These are phyloP conservation scores for Nepenthes alata DNA, from an alignment of 179 eudicot species.

Conservation along the genomic window DNA sequence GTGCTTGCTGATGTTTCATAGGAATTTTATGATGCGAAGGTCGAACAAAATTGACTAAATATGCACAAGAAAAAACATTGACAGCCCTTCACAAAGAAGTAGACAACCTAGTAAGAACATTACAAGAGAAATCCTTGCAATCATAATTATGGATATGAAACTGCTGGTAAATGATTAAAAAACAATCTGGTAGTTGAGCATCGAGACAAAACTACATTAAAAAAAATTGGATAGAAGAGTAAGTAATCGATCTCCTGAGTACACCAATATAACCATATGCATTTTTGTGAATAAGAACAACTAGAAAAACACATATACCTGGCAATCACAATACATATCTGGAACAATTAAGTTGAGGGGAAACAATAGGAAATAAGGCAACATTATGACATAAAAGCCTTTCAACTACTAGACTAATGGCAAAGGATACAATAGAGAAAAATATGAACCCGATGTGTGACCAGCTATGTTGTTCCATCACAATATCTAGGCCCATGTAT, in stretches of 20 bases:
- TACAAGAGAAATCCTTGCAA: background rate
- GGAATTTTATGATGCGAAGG: conserved; percentile 82
- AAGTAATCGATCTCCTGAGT: background rate
- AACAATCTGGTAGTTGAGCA: too few relatives aligned
- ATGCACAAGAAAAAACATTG: conserved; percentile 90
- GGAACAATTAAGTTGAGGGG: conserved; percentile 39
- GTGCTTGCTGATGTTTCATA: conserved; percentile 88
- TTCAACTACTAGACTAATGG: conserved; percentile 4
- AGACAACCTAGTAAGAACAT: conserved; percentile 4
- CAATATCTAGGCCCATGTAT: conserved; percentile 99
- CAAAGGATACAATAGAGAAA: conserved; percentile 95
- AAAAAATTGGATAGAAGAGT: background rate
- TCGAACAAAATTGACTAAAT: conserved; percentile 76
- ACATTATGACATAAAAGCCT: conserved; percentile 1
- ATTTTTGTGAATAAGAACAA: background rate
- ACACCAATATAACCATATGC: too few relatives aligned
- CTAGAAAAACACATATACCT: conserved; percentile 34
- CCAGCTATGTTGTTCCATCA: conserved; percentile 98
- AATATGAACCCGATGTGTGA: conserved; percentile 92
- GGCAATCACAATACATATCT: conserved; percentile 46
- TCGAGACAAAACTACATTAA: background rate
- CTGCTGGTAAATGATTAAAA: too few relatives aligned
- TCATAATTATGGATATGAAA: background rate
- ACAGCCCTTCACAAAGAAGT: conserved; percentile 54
- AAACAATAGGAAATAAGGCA: conserved; percentile 11